A percentile compares a stretch with the other conserved stretches of the same genome.
Conservation (phyloP, 352 stramenopile species). For the Peronospora belbahrii region DNA sequence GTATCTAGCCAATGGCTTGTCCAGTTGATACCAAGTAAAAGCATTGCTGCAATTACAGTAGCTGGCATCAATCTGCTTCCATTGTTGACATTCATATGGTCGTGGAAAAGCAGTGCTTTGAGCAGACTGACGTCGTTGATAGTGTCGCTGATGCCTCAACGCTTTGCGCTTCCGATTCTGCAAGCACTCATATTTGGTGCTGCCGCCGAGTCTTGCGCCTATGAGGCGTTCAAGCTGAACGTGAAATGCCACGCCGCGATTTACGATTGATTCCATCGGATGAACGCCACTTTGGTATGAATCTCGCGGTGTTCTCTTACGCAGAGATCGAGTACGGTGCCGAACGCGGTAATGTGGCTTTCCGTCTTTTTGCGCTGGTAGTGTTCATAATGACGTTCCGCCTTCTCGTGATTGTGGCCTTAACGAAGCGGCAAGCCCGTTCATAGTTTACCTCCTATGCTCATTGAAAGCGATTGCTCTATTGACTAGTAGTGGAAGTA, state of each 20-base stretch:
- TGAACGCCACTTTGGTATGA: constrained; percentile 1
- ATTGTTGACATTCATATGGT: constrained; percentile 14
- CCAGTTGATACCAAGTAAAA: constrained; percentile 2
- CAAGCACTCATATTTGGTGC: constrained; percentile 21
- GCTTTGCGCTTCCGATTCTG: constrained; percentile 15
- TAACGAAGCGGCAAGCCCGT: constrained; percentile 9
- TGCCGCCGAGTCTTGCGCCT: constrained; percentile 8
- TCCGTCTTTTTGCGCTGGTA: constrained; percentile 11
- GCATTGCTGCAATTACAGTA: constrained; percentile 5
- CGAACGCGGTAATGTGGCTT: constrained; percentile 4
- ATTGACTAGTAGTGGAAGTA: not conserved
- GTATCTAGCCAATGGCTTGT: constrained; percentile 26
- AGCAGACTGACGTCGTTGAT: constrained; percentile 10
- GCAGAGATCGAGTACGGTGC: constrained; percentile 16
- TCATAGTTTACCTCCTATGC: not conserved
- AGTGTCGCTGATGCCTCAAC: constrained; percentile 16
- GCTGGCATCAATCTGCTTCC: constrained; percentile 21
- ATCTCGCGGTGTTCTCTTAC: constrained; percentile 21
- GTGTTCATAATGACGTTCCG: constrained; percentile 17
- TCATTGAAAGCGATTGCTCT: not conserved
- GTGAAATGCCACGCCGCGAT: constrained; percentile 11
- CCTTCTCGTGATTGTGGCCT: constrained; percentile 11
- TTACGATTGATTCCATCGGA: constrained; percentile 15
- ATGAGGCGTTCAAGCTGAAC: constrained; percentile 1
- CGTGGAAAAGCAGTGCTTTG: constrained; percentile 9